Conservation (phyloP, 2,329 filamentous ascomycete species). For the Hysterium pulicare region DNA sequence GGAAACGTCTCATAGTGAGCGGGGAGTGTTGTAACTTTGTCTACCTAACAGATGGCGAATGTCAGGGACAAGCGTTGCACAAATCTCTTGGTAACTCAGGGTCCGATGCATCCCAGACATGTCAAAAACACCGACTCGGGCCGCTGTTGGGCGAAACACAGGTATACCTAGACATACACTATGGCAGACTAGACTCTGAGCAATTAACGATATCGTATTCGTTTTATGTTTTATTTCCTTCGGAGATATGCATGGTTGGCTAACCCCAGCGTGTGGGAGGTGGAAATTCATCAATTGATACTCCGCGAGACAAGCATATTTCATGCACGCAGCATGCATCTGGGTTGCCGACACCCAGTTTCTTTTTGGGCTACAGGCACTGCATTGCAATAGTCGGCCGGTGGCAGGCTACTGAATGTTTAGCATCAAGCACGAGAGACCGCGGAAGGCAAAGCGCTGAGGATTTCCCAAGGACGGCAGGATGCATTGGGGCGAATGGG, state of each 20-base stretch:
- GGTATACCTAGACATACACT: too few relatives aligned
- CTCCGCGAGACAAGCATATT: not conserved
- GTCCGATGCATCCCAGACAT: not conserved
- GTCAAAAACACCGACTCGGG: not conserved
- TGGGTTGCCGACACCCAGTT: conserved; percentile 3
- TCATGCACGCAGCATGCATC: conserved; percentile 1
- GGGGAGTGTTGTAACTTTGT: conserved; percentile 3
- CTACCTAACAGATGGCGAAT: conserved; percentile 2
- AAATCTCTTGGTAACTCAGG: conserved; percentile 1
- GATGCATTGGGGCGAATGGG: conserved; percentile 8
- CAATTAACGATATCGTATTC: not conserved
- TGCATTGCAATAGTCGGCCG: conserved; percentile 11
- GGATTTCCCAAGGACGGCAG: conserved; percentile 8
- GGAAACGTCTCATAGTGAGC: conserved; percentile 6
- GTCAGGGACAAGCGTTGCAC: conserved; percentile 7
- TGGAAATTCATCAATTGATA: not conserved
- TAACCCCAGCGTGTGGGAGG: not conserved
- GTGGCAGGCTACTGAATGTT: conserved; percentile 12
- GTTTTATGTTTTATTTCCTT: not conserved
- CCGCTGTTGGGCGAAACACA: too few relatives aligned
- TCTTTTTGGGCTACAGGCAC: conserved; percentile 4
- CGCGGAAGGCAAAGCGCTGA: conserved; percentile 17
- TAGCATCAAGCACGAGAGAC: conserved; percentile 19
- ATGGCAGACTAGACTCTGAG: not conserved
- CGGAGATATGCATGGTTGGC: not conserved